Base-by-base conservation (phyloP, 2,329 filamentous ascomycete genomes). In the Aschersonia sp. region DNA sequence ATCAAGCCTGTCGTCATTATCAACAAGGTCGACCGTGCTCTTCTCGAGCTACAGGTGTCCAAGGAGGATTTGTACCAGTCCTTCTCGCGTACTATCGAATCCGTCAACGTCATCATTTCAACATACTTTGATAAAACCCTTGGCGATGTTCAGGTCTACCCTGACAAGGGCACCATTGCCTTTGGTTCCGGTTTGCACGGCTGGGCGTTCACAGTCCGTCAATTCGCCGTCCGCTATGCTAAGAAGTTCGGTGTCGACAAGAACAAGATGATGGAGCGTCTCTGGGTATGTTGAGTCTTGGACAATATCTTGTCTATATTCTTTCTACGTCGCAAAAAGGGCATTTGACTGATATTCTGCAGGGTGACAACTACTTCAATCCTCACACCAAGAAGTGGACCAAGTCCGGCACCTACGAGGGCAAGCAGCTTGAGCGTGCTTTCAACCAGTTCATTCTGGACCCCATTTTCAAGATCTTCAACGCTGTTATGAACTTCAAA, bases 161-260 rank as follows among this genome's bases (percentile, higher is more conserved):
- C 92, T 60, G 84, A 97, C 71, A 87, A 87, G 74, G 92, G 92
- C 68, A 98, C 90, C 68, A 85, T 98, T 64, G 90, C 90, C 63
- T 98, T 98, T 78, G 92, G 89, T 75, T 97, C 92, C 71, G 92
- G 90, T 85, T 89, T 97, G 56, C 92, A 98, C 79, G 92, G 92
- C 72, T 98, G 92, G 92, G 90, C 88, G 65, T 98, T 98, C 83
- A 98, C 92, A 64, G 75, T 97, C 76, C 87, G 92, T 66, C 92
- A 98, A 73, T 98, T 98, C 72, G 92, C 92, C 61, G 71, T 80
- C 67, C 82, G 84, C 64, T 98, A 98, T 71, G 85, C 90, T 73
- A 97, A 97, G 88, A 98, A 98, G 77, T 98, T 98, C 64, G 92
- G 92, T 85, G 92, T 98, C 62, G 90, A 98, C 83, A 89, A 89